Base-by-base conservation (phyloP, 192 early-diverging fungal genomes). In the Irineochytrium annulatum region DNA sequence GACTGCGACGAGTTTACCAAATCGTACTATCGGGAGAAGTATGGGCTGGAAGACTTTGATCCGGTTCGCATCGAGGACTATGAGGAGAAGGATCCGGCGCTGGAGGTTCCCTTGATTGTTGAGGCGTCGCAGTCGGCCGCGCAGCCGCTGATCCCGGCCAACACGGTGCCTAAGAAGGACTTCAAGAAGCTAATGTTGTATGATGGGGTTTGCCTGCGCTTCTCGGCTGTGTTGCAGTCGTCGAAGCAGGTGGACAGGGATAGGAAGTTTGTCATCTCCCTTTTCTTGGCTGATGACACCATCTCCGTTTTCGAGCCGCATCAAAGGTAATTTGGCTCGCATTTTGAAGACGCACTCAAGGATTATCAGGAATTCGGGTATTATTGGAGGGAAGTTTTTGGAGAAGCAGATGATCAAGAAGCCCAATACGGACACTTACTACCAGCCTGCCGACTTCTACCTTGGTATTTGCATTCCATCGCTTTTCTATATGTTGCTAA, bases 1-100 rank as follows among this genome's bases (percentile, higher is more conserved):
- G 82, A 81, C 62, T 84, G 82, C 48, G 82, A 84, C 51, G 79
- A 78, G 28, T 84, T 81, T 63, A 84, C 82, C 34, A 72, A 73
- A 34, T 60, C 69, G 35, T 84, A 74, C 58, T 80, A 81, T 56
- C 28, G 67, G 22, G 79, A 77, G 28, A 79, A 79, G 51, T 79
- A 77, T 54, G 76, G 74, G 19, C 41, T 83, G 2, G 68, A 71
- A 48, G 60, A 34, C 16, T 82, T 82, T 59, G 76, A 82, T 59
- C 80, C 80, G 17, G 72, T 79, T n/a, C 59, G 70, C 1, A 55
- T 77, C 28, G 73, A 77, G 29, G 75, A 76, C 30, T 78, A 73
- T 52, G 73, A 70, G 24, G 68, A 69, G 31, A 65, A 45, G 46
- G 48, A 16, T 48, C 48, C 27, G 33, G 44, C 48, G 35, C 30